Conservation (phyloP, 306 rosid species). For the Biancaea sappan region DNA sequence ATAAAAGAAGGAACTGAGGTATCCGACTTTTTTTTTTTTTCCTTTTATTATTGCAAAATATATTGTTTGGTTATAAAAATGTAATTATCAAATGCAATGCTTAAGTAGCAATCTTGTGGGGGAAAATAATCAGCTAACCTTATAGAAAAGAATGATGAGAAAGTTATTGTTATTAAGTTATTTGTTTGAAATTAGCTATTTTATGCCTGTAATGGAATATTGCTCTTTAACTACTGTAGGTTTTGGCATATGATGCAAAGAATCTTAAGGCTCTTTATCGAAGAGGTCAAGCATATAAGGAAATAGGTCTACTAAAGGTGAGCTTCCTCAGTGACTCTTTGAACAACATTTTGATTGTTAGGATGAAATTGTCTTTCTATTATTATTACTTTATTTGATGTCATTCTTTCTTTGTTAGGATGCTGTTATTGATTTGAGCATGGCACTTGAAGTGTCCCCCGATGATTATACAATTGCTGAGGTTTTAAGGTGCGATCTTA, state of each 20-base stretch:
- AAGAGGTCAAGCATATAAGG: constrained; percentile 96
- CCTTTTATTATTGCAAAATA: not conserved
- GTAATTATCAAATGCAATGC: constrained; percentile 12
- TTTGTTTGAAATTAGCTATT: constrained; percentile 19
- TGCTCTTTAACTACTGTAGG: constrained; percentile 51
- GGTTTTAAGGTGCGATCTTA: constrained; percentile 59
- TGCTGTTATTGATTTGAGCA: constrained; percentile 76
- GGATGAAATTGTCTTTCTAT: constrained; percentile 11
- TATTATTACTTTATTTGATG: constrained; percentile 25
- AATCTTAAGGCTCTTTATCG: constrained; percentile 92
- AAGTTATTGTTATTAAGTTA: not conserved
- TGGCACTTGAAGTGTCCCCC: constrained; percentile 73
- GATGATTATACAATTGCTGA: constrained; percentile 70
- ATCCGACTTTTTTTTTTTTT: not conserved
- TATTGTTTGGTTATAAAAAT: constrained; percentile 20
- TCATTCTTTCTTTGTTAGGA: constrained; percentile 49
- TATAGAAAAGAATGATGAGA: not conserved
- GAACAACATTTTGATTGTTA: constrained; percentile 23
- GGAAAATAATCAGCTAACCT: constrained; percentile 15
- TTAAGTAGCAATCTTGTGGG: constrained; percentile 4
- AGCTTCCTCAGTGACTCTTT: constrained; percentile 36
- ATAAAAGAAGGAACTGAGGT: constrained; percentile 70
- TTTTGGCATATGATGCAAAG: constrained; percentile 67
- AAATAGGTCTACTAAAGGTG: constrained; percentile 67
- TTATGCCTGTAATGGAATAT: not conserved